A percentile compares a stretch with the other conserved stretches of the same genome.
Conservation (phyloP, 345 rosid genomes). For the Excoecaria agallocha region DNA sequence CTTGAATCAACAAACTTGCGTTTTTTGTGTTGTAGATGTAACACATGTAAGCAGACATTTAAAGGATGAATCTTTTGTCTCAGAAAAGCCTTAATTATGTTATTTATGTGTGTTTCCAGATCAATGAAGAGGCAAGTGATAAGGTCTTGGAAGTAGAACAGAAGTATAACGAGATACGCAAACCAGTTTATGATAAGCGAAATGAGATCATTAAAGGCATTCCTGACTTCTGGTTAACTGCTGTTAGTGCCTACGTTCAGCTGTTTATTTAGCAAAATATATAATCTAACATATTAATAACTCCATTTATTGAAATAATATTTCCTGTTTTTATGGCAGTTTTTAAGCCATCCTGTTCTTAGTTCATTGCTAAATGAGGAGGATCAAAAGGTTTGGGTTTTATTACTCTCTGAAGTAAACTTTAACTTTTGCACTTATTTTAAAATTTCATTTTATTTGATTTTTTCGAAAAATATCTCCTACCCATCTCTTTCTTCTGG, state of each 20-base stretch:
- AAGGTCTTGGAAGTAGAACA: slow-evolving; percentile 90
- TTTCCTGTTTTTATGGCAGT: slow-evolving; percentile 40
- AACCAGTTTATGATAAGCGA: slow-evolving; percentile 82
- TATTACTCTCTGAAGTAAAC: too few species aligned
- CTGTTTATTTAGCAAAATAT: neutral
- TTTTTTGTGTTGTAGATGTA: neutral
- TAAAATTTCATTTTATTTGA: too few species aligned
- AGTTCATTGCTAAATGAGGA: slow-evolving; percentile 75
- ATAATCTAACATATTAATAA: neutral
- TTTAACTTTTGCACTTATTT: too few species aligned
- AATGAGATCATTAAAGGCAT: slow-evolving; percentile 67
- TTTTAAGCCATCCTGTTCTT: slow-evolving; percentile 86
- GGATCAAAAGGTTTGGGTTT: slow-evolving; percentile 76
- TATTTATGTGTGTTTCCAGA: slow-evolving; percentile 35
- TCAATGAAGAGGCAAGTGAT: slow-evolving; percentile 90
- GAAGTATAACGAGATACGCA: slow-evolving; percentile 76
- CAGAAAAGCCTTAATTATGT: neutral
- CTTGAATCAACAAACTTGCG: neutral
- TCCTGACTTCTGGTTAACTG: slow-evolving; percentile 93
- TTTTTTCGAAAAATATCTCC: neutral
- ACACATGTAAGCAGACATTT: neutral
- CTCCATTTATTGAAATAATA: neutral
- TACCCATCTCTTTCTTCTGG: neutral
- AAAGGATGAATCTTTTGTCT: neutral
- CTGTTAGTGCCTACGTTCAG: slow-evolving; percentile 49